Evolutionary conservation across 2,329 filamentous ascomycete species (phyloP).

Genomic region (Hypomyces rosellus): DNA sequence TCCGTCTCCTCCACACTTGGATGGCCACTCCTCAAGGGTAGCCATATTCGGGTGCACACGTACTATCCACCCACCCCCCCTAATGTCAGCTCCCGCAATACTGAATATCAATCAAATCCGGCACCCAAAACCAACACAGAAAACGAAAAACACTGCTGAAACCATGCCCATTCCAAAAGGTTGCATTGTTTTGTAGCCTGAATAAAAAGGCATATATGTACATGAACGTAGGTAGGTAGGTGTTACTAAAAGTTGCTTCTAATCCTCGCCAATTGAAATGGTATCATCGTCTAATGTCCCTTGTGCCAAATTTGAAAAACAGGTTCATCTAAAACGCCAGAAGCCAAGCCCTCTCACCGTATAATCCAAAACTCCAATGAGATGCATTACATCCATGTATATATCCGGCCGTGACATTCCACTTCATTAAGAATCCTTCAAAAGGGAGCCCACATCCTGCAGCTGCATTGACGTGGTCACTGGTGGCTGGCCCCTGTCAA

Average conservation of each 20-base stretch:
- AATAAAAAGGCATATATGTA: background rate
- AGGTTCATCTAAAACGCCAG: background rate
- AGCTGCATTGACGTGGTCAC: slow-evolving; percentile 11
- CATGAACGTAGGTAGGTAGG: background rate
- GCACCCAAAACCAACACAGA: no score
- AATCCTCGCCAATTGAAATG: background rate
- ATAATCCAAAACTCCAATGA: background rate
- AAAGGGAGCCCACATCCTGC: slow-evolving; percentile 11
- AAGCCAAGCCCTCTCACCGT: background rate
- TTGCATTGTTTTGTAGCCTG: background rate
- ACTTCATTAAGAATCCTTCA: slow-evolving; percentile 6
- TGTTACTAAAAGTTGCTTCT: background rate
- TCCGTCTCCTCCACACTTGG: no score
- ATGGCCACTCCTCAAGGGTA: no score
- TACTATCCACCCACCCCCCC: no score
- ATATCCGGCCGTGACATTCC: background rate
- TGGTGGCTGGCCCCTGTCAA: slow-evolving; percentile 24
- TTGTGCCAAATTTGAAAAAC: background rate
- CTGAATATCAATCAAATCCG: no score
- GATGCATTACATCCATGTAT: background rate
- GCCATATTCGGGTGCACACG: no score
- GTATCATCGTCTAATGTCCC: background rate
- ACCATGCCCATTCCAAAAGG: background rate
- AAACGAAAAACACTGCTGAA: no score
- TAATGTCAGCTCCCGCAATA: no score